Evolutionary conservation across 1,139 yeast species (phyloP).

Genomic region (Zygoascus meyerae): DNA sequence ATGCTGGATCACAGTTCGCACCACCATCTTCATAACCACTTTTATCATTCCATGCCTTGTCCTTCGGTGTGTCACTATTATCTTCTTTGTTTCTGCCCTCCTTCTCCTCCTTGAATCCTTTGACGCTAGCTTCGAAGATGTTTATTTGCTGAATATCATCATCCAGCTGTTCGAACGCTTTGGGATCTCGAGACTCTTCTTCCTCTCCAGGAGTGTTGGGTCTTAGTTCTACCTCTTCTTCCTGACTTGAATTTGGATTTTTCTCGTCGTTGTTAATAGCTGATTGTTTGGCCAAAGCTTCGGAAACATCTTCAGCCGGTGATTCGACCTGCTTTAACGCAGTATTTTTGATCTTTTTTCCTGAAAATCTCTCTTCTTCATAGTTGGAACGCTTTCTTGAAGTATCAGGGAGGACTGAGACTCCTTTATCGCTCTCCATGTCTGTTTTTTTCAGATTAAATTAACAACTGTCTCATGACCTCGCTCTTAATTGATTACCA

Average conservation of each 20-base stretch:
- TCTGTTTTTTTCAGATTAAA: too few species aligned
- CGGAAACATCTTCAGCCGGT: too few species aligned
- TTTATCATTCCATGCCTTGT: slow-evolving; percentile 3
- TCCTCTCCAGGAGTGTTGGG: not conserved
- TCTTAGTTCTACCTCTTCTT: not conserved
- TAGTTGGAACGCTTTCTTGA: too few species aligned
- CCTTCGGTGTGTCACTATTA: not conserved
- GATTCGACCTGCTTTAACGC: too few species aligned
- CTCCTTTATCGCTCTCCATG: too few species aligned
- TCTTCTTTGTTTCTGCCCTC: not conserved
- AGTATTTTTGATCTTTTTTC: too few species aligned
- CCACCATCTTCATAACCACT: not conserved
- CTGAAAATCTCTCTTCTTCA: too few species aligned
- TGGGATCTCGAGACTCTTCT: slow-evolving; percentile 16
- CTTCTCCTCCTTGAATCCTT: not conserved
- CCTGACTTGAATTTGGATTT: not conserved
- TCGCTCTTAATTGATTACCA: too few species aligned
- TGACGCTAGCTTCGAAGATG: slow-evolving; percentile 26
- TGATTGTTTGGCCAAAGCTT: not conserved
- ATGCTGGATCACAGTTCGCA: slow-evolving; percentile 19
- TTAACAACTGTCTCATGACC: too few species aligned
- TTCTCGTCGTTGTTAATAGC: not conserved
- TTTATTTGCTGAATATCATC: slow-evolving; percentile 36
- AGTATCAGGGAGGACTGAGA: too few species aligned
- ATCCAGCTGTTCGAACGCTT: slow-evolving; percentile 27